phyloP scores from a whole-genome alignment of 1,284 basidiomycete genomes.

The Cutaneotrichosporon sp. region DNA sequence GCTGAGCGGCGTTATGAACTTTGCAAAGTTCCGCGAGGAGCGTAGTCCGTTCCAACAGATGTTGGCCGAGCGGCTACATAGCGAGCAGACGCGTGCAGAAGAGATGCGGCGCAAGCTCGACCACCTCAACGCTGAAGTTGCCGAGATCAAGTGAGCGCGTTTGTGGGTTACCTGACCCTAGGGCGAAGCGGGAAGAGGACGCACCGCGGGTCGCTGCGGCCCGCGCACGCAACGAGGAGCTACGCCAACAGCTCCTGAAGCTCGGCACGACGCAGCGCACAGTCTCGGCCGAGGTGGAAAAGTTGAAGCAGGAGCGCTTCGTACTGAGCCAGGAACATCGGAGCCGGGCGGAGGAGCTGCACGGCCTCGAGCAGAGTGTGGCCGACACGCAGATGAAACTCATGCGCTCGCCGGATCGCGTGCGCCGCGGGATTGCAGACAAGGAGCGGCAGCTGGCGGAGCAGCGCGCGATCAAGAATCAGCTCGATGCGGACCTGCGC shows the following conservation, averaged over 20 bases:
- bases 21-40: conserved; percentile 69
- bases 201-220: conserved; percentile 67
- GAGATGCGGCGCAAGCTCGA: conserved; percentile 58
- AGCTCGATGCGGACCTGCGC: conserved; percentile 67
- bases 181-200: conserved; percentile 67
- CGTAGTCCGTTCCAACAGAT: conserved; percentile 27
- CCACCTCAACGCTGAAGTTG: conserved; percentile 61
- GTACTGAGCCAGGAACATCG: neutral
- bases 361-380: conserved; percentile 49
- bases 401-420: conserved; percentile 81
- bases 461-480: conserved; percentile 60
- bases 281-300: conserved; percentile 57
- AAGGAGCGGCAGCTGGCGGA: conserved; percentile 66
- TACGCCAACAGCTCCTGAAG: conserved; percentile 65
- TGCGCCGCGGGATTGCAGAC: conserved; percentile 70
- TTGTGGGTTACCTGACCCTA: conserved; percentile 42
- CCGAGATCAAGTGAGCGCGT: conserved; percentile 62
- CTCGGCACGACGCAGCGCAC: conserved; percentile 62
- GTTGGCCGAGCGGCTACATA: conserved; percentile 17
- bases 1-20: conserved; percentile 86
- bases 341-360: conserved; percentile 4
- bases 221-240: conserved; percentile 61
- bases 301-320: conserved; percentile 62
- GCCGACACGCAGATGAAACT: conserved; percentile 66
- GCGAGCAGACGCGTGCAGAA: conserved; percentile 6